A percentile compares a stretch with the other conserved stretches of the same genome.
Conservation (phyloP, 768 basidiomycete genomes). For the Cytidiella melzeri region DNA sequence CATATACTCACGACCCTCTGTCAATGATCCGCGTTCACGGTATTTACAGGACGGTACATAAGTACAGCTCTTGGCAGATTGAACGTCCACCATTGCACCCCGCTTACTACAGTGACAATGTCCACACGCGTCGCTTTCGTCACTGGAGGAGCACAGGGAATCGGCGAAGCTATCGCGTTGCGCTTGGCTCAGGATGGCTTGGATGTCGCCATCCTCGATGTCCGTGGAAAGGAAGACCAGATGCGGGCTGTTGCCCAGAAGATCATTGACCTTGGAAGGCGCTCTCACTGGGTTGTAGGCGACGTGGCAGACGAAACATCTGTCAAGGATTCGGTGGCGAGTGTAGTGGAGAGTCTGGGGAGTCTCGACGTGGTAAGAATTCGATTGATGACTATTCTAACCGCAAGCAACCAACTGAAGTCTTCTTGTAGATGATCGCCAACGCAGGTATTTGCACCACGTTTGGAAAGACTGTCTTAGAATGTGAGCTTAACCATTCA, state of each 20-base stretch:
- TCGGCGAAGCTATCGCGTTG: slow-evolving; percentile 24
- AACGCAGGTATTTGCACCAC: slow-evolving; percentile 19
- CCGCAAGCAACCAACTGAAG: not conserved
- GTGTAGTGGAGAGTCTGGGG: slow-evolving; percentile 28
- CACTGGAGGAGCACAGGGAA: slow-evolving; percentile 35
- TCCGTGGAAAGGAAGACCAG: slow-evolving; percentile 10
- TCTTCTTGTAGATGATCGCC: slow-evolving; percentile 20
- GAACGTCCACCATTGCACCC: too few species aligned
- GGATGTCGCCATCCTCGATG: slow-evolving; percentile 17
- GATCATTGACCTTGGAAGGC: slow-evolving; percentile 19
- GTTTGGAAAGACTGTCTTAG: slow-evolving; percentile 7
- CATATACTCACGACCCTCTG: too few species aligned
- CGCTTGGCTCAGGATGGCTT: slow-evolving; percentile 23
- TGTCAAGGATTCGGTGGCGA: slow-evolving; percentile 35
- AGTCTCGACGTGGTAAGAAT: slow-evolving; percentile 41
- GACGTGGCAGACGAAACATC: slow-evolving; percentile 39
- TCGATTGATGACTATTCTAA: not conserved
- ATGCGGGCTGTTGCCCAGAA: slow-evolving; percentile 13
- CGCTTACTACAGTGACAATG: too few species aligned
- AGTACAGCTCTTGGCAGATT: too few species aligned
- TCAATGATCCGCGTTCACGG: too few species aligned
- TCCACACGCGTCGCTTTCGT: slow-evolving; percentile 30
- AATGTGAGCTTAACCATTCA: slow-evolving; percentile 4
- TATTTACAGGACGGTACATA: too few species aligned
- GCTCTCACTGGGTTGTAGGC: slow-evolving; percentile 22